phyloP scores from a whole-genome alignment of 2,329 filamentous ascomycete genomes.

The Diaporthe citrichinensis region DNA sequence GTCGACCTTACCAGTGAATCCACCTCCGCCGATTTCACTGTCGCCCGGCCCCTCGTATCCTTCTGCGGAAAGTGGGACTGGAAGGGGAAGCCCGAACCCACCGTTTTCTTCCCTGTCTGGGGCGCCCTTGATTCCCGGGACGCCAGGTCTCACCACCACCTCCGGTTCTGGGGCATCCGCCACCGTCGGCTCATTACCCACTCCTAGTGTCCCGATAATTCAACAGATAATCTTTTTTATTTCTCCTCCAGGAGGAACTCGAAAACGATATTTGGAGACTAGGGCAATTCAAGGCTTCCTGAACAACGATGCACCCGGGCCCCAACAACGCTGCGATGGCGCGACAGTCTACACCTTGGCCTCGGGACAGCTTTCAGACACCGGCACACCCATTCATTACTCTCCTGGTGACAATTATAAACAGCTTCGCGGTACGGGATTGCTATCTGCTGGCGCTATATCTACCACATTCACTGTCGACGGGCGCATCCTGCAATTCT shows the following conservation, averaged over 20 bases:
- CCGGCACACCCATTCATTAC: not conserved
- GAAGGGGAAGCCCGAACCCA: no score
- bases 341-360: not conserved
- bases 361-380: not conserved
- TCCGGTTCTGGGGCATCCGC: not conserved
- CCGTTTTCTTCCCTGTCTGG: not conserved
- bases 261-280: not conserved
- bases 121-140: not conserved
- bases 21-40: no score
- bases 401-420: not conserved
- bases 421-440: not conserved
- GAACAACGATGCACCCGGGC: not conserved
- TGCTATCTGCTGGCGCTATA: not conserved
- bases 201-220: not conserved
- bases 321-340: not conserved
- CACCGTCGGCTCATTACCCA: not conserved
- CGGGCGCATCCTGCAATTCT: not conserved
- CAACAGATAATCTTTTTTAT: not conserved
- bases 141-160: no score
- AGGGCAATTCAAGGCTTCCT: not conserved
- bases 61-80: no score
- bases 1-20: not conserved
- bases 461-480: not conserved
- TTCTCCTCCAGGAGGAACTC: not conserved
- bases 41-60: no score